Evolutionary conservation across 495 filamentous ascomycete genomes (phyloP).

Genomic region (Tuber melanosporum): DNA sequence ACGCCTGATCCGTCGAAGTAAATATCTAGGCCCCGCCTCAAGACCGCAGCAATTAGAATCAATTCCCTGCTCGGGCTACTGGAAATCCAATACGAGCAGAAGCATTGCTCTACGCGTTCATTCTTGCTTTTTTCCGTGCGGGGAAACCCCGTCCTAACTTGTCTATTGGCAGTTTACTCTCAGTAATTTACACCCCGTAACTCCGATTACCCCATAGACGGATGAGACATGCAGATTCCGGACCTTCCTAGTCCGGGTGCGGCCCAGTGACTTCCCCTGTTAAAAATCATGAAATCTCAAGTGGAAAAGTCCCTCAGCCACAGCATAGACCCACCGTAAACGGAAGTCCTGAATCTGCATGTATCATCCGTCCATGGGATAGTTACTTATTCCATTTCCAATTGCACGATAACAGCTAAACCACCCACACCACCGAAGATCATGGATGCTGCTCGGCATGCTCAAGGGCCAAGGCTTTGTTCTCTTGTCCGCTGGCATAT

Average conservation of each 20-base stretch:
- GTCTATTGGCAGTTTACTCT: background rate
- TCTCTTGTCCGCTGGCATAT: too few species aligned
- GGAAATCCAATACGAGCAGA: background rate
- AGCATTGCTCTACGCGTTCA: background rate
- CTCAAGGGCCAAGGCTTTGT: too few species aligned
- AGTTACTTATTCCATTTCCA: background rate
- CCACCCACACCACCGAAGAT: background rate
- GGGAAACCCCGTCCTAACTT: background rate
- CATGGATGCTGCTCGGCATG: too few species aligned
- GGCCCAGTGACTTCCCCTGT: too few species aligned
- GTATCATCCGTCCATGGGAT: too few species aligned
- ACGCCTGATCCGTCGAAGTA: background rate
- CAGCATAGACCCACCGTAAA: too few species aligned
- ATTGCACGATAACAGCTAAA: background rate
- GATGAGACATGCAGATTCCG: too few species aligned
- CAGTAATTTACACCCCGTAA: background rate
- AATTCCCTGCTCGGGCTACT: background rate
- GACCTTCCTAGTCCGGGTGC: too few species aligned
- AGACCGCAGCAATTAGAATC: background rate
- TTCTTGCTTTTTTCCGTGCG: background rate
- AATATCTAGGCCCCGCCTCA: background rate
- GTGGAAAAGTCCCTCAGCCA: too few species aligned
- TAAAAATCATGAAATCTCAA: too few species aligned
- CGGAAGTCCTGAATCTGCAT: too few species aligned
- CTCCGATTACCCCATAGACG: background rate